Percentiles rank a stretch among this genome's conserved stretches.
Conservation (phyloP, 1,284 basidiomycete genomes). For the Apiotrichum laibachii region DNA sequence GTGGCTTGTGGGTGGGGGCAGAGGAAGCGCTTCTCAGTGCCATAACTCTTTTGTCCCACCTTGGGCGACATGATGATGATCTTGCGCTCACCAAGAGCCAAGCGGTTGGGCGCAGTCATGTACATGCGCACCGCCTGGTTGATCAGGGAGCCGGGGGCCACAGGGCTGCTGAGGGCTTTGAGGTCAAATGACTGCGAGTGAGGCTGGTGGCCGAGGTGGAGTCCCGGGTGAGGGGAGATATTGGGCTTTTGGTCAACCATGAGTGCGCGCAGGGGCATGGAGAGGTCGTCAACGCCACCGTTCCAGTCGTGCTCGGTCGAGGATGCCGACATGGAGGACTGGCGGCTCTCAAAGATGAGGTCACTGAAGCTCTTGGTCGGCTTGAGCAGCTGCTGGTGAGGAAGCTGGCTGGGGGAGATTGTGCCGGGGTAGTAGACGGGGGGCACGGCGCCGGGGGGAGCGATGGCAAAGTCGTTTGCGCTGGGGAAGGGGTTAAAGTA, state of each 20-base stretch:
- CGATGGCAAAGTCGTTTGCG: slow-evolving; percentile 5
- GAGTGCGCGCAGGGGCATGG: slow-evolving; percentile 25
- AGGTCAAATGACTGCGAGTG: slow-evolving; percentile 8
- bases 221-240: not conserved
- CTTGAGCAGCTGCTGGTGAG: slow-evolving; percentile 31
- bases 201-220: slow-evolving; percentile 6
- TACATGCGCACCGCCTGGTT: slow-evolving; percentile 54
- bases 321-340: slow-evolving; percentile 37
- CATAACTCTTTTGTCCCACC: slow-evolving; percentile 95
- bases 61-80: slow-evolving; percentile 94
- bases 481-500: slow-evolving; percentile 12
- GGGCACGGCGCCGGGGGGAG: not conserved
- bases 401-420: slow-evolving; percentile 39
- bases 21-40: slow-evolving; percentile 92
- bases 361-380: slow-evolving; percentile 39
- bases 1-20: slow-evolving; percentile 94
- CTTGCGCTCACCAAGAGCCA: slow-evolving; percentile 87
- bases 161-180: not conserved
- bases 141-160: slow-evolving; percentile 6
- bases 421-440: slow-evolving; percentile 26
- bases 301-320: slow-evolving; percentile 39
- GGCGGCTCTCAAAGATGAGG: slow-evolving; percentile 36
- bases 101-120: slow-evolving; percentile 75
- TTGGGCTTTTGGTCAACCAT: slow-evolving; percentile 16
- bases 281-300: slow-evolving; percentile 30